Base-by-base conservation (phyloP, 768 basidiomycete genomes). In the Boletus reticulatus region DNA sequence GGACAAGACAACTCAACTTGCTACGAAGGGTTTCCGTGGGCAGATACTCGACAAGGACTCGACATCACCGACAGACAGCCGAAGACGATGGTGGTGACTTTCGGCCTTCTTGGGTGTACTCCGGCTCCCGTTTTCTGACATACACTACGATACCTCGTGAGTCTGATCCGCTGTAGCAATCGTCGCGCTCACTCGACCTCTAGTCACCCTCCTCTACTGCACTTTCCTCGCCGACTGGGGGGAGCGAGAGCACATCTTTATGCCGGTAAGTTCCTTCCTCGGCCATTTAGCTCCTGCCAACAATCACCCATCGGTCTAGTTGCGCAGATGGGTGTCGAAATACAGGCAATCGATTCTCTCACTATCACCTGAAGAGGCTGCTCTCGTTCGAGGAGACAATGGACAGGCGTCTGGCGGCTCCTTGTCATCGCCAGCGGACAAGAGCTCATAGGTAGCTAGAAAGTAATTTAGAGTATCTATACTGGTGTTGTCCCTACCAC, bases 201-300 rank as follows among this genome's bases (percentile, higher is more conserved):
- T 59, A 88, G 86, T 73, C 22, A 72, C 79, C n/a, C 65, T 75
- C 16, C 38, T 83, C 4, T 89, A 88, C 58, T 78, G 78, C 4
- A 73, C 84, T 20, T 84, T 89, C 65, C 68, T 84, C 53, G 79
- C 81, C 48, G 85, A 89, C 66, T 88, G 82, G 67, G 87, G 87
- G 4, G 82, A 85, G n/a, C 73, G 76, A 45, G 87, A 89, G 22
- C 86, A 89, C 66, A 83, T 87, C 27, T 89, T 87, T 68, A 80
- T 78, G 68, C 82, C 84, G 22, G 86, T 87, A 58, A 66, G 83
- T 76, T 34, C 55, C 41, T 43, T 49, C 43, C 31, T 42, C 37
- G n/a, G 17, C 29, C 39, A 34, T 46, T 20, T 46, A 19, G 14
- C 17, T 48, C 27, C 24, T n/a, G n/a, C 49, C 47, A 43, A 51